A percentile compares a stretch with the other conserved stretches of the same genome.
Evolutionary conservation across 768 basidiomycete species (phyloP).

Genomic region (Stropharia rugosoannulata): DNA sequence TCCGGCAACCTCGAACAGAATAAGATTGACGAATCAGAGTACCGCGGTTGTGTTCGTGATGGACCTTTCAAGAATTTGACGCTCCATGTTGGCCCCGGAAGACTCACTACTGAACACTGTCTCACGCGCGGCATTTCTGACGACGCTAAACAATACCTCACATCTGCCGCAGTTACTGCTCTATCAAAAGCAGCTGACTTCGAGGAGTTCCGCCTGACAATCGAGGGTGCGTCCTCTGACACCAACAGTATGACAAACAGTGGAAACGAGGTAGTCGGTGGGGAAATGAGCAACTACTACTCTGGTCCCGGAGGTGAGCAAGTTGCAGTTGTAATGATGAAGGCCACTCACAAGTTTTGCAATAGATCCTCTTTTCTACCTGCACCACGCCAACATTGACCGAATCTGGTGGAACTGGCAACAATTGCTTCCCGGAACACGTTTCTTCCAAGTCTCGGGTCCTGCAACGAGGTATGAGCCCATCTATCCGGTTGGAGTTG

Average conservation of each 20-base stretch:
- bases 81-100: slow-evolving; percentile 32
- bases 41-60: slow-evolving; percentile 23
- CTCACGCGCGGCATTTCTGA: slow-evolving; percentile 30
- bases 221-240: slow-evolving; percentile 28
- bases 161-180: slow-evolving; percentile 13
- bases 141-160: slow-evolving; percentile 14
- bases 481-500: slow-evolving; percentile 30
- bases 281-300: slow-evolving; percentile 28
- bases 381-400: slow-evolving; percentile 37
- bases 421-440: slow-evolving; percentile 7
- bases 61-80: slow-evolving; percentile 31
- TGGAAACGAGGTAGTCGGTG: slow-evolving; percentile 32
- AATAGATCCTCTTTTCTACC: slow-evolving; percentile 27
- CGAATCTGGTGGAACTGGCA: slow-evolving; percentile 43
- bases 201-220: slow-evolving; percentile 28
- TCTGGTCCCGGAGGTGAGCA: slow-evolving; percentile 31
- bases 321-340: no score
- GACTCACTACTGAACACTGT: slow-evolving; percentile 26
- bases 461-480: slow-evolving; percentile 24
- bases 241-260: slow-evolving; percentile 33
- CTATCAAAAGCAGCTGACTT: slow-evolving; percentile 21
- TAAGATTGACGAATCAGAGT: slow-evolving; percentile 6
- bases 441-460: slow-evolving; percentile 34
- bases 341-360: no score
- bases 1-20: slow-evolving; percentile 5